Conservation (phyloP, 169 alveolate species). For the Babesia ovata region DNA sequence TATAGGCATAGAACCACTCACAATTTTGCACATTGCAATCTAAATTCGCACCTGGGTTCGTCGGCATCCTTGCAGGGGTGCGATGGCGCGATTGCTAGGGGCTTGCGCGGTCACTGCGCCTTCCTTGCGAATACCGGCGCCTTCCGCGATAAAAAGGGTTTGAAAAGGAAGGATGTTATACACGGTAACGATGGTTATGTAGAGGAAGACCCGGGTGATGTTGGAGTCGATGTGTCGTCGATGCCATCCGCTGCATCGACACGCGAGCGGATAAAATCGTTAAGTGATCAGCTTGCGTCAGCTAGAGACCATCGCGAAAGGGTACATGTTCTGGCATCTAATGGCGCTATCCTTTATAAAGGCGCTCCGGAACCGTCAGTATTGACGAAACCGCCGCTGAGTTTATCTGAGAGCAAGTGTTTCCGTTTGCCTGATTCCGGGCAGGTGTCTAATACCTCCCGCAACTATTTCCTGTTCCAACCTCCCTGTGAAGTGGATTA, state of each 20-base stretch:
- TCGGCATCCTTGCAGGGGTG: not conserved
- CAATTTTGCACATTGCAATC: not conserved
- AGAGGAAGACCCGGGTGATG: too few species aligned
- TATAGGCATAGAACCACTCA: not conserved
- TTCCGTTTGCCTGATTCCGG: constrained; percentile 15
- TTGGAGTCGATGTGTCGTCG: not conserved
- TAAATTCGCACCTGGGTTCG: not conserved
- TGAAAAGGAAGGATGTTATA: too few species aligned
- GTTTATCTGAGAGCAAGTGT: not conserved
- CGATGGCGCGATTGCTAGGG: not conserved
- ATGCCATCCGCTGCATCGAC: not conserved
- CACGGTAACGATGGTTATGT: too few species aligned
- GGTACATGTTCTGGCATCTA: constrained; percentile 4
- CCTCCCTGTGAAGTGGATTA: constrained; percentile 28
- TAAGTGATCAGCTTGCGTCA: not conserved
- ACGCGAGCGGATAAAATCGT: not conserved
- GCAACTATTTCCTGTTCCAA: constrained; percentile 24
- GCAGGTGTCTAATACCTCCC: not conserved
- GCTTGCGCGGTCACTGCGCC: not conserved
- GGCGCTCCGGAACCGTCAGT: constrained; percentile 37
- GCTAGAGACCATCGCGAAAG: not conserved
- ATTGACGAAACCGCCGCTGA: constrained; percentile 20
- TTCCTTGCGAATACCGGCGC: not conserved
- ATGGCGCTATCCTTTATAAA: constrained; percentile 25
- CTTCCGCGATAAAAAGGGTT: not conserved